phyloP scores from a whole-genome alignment of 495 filamentous ascomycete genomes.

The Xanthoparmelia taractica region DNA sequence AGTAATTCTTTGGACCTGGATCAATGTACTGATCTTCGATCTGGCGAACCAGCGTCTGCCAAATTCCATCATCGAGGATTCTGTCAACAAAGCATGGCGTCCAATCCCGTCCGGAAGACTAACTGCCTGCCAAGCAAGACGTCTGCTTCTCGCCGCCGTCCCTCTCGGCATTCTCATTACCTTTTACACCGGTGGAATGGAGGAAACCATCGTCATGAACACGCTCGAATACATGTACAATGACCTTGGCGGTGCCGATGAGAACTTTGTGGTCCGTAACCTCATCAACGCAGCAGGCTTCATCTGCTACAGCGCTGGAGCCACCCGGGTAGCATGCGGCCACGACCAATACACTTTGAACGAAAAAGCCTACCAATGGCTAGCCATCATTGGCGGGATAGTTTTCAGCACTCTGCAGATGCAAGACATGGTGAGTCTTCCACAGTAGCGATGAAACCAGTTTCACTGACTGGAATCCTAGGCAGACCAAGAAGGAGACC shows the following conservation, averaged over 20 bases:
- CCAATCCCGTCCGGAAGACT: slow-evolving; percentile 41
- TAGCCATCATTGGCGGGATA: slow-evolving; percentile 36
- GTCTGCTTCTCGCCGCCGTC: slow-evolving; percentile 32
- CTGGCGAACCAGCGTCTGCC: slow-evolving; percentile 45
- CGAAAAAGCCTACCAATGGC: slow-evolving; percentile 34
- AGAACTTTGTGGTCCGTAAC: slow-evolving; percentile 36
- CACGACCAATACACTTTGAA: slow-evolving; percentile 18
- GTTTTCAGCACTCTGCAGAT: slow-evolving; percentile 46
- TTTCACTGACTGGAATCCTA: slow-evolving; percentile 4
- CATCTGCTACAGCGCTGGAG: slow-evolving; percentile 31
- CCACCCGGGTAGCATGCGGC: slow-evolving; percentile 24
- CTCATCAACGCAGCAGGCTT: slow-evolving; percentile 41
- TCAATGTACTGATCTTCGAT: slow-evolving; percentile 37
- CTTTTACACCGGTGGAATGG: slow-evolving; percentile 31
- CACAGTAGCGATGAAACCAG: not conserved
- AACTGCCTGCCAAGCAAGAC: slow-evolving; percentile 32
- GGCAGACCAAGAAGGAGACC: slow-evolving; percentile 41
- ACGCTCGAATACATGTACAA: slow-evolving; percentile 48
- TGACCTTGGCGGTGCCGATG: slow-evolving; percentile 43
- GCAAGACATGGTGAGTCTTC: slow-evolving; percentile 38
- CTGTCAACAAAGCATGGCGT: slow-evolving; percentile 53
- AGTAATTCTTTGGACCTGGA: slow-evolving; percentile 24
- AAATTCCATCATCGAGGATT: slow-evolving; percentile 43
- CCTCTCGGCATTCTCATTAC: slow-evolving; percentile 31
- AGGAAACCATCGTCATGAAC: slow-evolving; percentile 32